phyloP scores from a whole-genome alignment of 768 basidiomycete species.

The Paxillus involutus region DNA sequence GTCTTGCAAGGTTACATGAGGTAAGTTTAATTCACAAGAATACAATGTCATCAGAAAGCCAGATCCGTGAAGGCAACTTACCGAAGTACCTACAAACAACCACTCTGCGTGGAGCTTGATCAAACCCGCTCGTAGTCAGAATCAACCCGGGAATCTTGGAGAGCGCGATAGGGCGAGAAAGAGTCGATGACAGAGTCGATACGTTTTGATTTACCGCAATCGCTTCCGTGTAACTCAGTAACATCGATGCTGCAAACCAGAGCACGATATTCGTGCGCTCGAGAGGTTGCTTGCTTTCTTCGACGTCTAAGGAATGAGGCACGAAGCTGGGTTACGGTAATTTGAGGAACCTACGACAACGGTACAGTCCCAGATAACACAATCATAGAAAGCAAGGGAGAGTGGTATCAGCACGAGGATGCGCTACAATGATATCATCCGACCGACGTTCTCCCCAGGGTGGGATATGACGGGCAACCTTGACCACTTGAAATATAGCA shows the following conservation, averaged over 20 bases:
- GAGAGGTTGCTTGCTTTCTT: constrained; percentile 2
- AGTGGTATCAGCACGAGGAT: no score
- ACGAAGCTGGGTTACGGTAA: constrained; percentile 4
- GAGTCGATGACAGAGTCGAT: constrained; percentile 44
- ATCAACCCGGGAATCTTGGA: constrained; percentile 39
- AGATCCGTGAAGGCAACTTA: constrained; percentile 27
- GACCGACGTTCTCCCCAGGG: no score
- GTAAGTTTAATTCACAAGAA: no score
- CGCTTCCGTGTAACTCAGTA: constrained; percentile 46
- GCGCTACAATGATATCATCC: no score
- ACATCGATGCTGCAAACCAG: constrained; percentile 38
- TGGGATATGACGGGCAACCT: no score
- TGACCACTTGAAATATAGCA: no score
- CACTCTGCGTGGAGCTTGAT: constrained; percentile 56
- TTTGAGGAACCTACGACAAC: no score
- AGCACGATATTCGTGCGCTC: constrained; percentile 4
- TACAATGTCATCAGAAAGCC: no score
- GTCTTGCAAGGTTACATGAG: no score
- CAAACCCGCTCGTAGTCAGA: constrained; percentile 53
- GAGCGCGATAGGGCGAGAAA: constrained; percentile 58
- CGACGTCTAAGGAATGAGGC: constrained; percentile 18
- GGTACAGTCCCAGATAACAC: no score
- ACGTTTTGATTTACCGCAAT: constrained; percentile 27
- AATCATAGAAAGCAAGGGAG: no score
- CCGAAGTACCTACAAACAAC: constrained; percentile 61